Base-by-base conservation (phyloP, 768 basidiomycete genomes). In the Solioccasus polychromus region DNA sequence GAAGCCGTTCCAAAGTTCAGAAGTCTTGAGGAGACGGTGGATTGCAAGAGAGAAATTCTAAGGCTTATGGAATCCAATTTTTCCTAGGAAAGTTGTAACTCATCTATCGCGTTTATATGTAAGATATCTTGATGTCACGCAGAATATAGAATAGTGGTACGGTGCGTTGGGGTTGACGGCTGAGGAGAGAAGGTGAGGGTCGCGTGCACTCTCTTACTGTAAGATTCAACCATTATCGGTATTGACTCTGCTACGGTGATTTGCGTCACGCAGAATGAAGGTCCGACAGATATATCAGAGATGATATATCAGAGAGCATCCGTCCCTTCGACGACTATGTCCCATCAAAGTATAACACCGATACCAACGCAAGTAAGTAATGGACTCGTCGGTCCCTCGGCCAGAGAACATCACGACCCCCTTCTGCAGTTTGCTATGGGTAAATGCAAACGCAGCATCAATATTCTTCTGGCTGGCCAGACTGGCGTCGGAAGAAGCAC, bases 401-500 rank as follows among this genome's bases (percentile, higher is more conserved):
- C n/a, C n/a, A 34, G 29, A 15, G 26, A 31, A 11, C 35, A 24
- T 35, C 39, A 15, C 26, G 38, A 47, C 45, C 17, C 6, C 22
- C n/a, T 30, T 15, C n/a, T 35, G 24, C 46, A 42, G 44, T 42
- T 30, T 15, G 8, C 42, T 36, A 28, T 30, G 30, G 25, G 9
- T n/a, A 35, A 42, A 9, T 35, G 23, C 22, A 24, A 34, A 28
- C 17, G 23, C 23, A 29, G 34, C 43, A 15, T 50, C 47, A 20
- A 54, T 11, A 45, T 61, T 23, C 54, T 61, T 19, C 40, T 63
- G 37, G 61, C 52, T 34, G 61, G 58, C 22, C 61, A 61, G 26
- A 61, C 61, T 8, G 60, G 58, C 30, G 58, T 61, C n/a, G 60
- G 60, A 30, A 61, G 59, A 25, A 61, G 61, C 35, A 58, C 58